These are phyloP conservation scores for Phytopythium mirpurense DNA, from an alignment of 352 stramenopile species.

Conservation along the genomic window DNA sequence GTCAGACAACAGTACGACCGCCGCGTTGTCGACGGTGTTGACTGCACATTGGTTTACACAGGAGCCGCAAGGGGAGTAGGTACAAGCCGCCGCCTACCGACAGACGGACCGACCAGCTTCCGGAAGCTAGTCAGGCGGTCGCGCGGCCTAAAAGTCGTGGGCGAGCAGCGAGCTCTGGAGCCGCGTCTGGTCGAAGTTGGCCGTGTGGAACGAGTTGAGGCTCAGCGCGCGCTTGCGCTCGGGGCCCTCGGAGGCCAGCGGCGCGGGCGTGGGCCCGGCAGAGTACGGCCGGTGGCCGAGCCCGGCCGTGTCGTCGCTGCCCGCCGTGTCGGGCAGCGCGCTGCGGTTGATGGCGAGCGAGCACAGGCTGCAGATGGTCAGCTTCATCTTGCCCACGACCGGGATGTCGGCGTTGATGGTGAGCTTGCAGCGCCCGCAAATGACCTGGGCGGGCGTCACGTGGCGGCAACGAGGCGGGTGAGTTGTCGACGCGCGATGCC, in stretches of 20 bases:
- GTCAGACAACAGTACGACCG: too few relatives aligned
- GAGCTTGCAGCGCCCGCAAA: conserved; percentile 67
- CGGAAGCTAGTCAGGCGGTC: too few relatives aligned
- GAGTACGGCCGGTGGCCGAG: conserved; percentile 47
- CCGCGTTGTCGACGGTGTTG: too few relatives aligned
- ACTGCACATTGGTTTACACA: too few relatives aligned
- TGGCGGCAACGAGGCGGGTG: too few relatives aligned
- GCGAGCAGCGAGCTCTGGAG: conserved; percentile 36
- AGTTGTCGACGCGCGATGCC: too few relatives aligned
- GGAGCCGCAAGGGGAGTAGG: too few relatives aligned
- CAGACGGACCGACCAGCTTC: too few relatives aligned
- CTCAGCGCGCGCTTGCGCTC: conserved; percentile 48
- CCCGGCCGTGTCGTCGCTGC: conserved; percentile 21
- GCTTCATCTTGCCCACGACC: conserved; percentile 81
- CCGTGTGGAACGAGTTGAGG: conserved; percentile 76
- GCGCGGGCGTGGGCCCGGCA: conserved; percentile 15
- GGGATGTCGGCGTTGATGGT: conserved; percentile 77
- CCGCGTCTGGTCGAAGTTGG: conserved; percentile 74
- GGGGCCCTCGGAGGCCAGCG: conserved; percentile 20
- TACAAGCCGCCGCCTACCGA: too few relatives aligned
- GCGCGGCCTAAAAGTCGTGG: conserved; percentile 42
- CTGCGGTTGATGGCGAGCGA: conserved; percentile 73
- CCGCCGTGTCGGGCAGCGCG: conserved; percentile 37
- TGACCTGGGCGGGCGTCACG: conserved; percentile 36
- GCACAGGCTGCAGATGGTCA: conserved; percentile 80